phyloP scores from a whole-genome alignment of 75 land plant genomes.

The Sequoiadendron giganteum region DNA sequence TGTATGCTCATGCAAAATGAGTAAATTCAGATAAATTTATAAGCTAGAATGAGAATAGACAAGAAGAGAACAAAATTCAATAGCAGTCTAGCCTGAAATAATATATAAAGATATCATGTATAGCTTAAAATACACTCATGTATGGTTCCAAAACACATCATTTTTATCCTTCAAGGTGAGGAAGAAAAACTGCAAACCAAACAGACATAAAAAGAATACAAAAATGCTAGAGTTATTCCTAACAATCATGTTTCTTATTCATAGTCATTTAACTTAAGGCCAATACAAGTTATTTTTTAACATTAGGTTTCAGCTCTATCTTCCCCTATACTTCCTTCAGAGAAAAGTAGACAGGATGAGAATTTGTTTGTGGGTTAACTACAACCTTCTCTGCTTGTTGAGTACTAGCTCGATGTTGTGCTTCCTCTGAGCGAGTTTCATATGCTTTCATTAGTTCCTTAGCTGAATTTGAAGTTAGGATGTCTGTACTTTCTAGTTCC shows the following conservation, averaged over 20 bases:
- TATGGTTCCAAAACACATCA: not conserved
- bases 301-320: not conserved
- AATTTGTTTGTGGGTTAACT: not conserved
- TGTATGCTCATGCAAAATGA: not conserved
- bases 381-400: conserved; percentile 35
- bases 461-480: conserved; percentile 30
- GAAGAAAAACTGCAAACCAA: not conserved
- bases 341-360: not conserved
- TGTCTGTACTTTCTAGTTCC: conserved; percentile 57
- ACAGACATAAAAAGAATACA: not conserved
- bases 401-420: conserved; percentile 24
- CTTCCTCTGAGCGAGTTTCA: conserved; percentile 39
- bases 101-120: not conserved
- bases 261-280: not conserved
- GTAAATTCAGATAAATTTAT: not conserved
- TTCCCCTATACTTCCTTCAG: not conserved
- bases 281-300: not conserved
- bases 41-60: not conserved
- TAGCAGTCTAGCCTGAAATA: not conserved
- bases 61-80: not conserved
- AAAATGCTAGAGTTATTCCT: not conserved
- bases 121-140: not conserved
- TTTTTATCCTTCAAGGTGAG: not conserved
- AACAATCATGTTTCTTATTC: not conserved
- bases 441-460: conserved; percentile 38